Evolutionary conservation across 116 monocot species (phyloP).

Genomic region (Zostera marina): DNA sequence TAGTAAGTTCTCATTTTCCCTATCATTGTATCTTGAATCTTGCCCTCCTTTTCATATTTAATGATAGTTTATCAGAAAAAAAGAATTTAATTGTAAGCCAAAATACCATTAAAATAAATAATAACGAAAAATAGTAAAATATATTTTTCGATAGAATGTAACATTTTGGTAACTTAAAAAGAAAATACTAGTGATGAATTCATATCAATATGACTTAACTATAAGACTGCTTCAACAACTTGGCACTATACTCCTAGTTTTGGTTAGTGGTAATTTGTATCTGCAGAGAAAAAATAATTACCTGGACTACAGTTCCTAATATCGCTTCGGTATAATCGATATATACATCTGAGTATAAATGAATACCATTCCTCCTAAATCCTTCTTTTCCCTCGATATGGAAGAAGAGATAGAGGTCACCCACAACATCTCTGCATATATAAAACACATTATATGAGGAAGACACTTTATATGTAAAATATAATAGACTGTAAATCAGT

Average conservation of each 20-base stretch:
- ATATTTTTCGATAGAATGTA: background rate
- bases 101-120: too few relatives aligned
- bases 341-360: slow-evolving; percentile 55
- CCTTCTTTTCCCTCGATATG: slow-evolving; percentile 66
- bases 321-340: slow-evolving; percentile 93
- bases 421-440: slow-evolving; percentile 39
- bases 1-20: too few relatives aligned
- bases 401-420: slow-evolving; percentile 79
- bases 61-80: too few relatives aligned
- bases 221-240: background rate
- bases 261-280: background rate
- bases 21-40: too few relatives aligned
- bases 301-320: slow-evolving; percentile 71
- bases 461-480: too few relatives aligned
- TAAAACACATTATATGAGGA: background rate
- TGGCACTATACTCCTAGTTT: too few relatives aligned
- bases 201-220: slow-evolving; percentile 1
- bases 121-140: too few relatives aligned
- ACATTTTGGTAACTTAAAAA: background rate
- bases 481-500: too few relatives aligned
- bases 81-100: too few relatives aligned
- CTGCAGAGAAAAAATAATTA: slow-evolving; percentile 10
- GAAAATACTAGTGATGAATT: background rate
- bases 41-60: too few relatives aligned
- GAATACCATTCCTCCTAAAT: slow-evolving; percentile 59